Conservation (phyloP, 345 rosid species). For the Gynandropsis gynandra region DNA sequence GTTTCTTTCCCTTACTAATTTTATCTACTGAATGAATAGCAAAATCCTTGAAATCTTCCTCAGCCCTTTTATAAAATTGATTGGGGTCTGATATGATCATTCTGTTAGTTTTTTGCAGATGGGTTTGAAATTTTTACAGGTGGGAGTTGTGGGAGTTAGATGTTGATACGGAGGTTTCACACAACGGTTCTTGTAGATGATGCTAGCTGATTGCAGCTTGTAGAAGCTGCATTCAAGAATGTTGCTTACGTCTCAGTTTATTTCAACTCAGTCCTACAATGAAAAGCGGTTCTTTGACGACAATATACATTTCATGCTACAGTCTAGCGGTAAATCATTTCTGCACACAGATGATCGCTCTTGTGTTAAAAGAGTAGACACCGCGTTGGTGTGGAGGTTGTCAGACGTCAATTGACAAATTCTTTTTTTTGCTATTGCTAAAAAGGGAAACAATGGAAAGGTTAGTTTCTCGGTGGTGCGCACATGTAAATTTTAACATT, state of each 20-base stretch:
- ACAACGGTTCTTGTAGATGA: constrained; percentile 39
- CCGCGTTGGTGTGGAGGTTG: constrained; percentile 47
- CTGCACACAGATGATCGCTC: constrained; percentile 31
- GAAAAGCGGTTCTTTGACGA: constrained; percentile 43
- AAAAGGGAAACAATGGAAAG: constrained; percentile 61
- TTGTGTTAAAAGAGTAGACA: constrained; percentile 41
- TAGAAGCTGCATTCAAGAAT: constrained; percentile 75
- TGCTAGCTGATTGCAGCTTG: constrained; percentile 54
- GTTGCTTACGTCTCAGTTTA: constrained; percentile 48
- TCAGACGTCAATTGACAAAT: constrained; percentile 55
- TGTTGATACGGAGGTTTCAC: constrained; percentile 15
- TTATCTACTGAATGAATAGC: no score
- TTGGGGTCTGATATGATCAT: not conserved
- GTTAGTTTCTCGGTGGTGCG: constrained; percentile 31
- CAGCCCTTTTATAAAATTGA: no score
- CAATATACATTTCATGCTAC: constrained; percentile 52
- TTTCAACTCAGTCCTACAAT: constrained; percentile 40
- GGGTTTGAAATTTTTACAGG: constrained; percentile 6
- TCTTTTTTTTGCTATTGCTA: constrained; percentile 32
- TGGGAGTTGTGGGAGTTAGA: constrained; percentile 10
- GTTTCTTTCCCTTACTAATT: no score
- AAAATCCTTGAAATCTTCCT: no score
- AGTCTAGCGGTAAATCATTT: constrained; percentile 45
- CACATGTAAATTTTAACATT: constrained; percentile 8
- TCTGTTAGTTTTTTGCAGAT: constrained; percentile 12